Evolutionary conservation across 73 alveolate genomes (phyloP), one percentile per base, ranked within the genome.

Genomic region (Uronychia setigera): DNA sequence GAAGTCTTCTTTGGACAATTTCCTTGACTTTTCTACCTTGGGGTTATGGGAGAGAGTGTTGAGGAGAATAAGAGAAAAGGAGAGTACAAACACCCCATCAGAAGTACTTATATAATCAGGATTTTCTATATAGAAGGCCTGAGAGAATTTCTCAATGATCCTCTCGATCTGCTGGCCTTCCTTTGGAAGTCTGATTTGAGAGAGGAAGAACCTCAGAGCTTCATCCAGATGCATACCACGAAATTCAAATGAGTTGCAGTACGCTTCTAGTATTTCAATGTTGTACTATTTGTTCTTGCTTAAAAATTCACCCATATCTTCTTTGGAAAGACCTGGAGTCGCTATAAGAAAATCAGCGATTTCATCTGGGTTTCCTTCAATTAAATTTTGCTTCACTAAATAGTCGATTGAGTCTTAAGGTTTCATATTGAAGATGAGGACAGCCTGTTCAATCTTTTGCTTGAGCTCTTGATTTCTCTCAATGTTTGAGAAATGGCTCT

Each of bases 131-230:
- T 58, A 80, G 83, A 85, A 92, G 1, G 87, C 91, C 32, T 80
- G 84, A 28, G 95, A 80, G 80, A 92, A 92, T 30, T 59, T 34
- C 78, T 89, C 89, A 11, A 92, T 85, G 1, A 92, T 91, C 74
- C 97, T 92, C 60, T 92, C 97, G 0, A 92, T 91, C 82, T 89
- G 77, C 67, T 92, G 33, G 5, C 92, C 86, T 58, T 92, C 97
- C 29, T 95, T 95, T 14, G 97, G 93, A 28, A 89, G 85, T 77
- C 97, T 85, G 80, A 92, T 89, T 58, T 84, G 74, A 31, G 88
- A 82, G 33, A 92, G 78, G 77, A 89, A 89, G 26, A 89, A 78
- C 85, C 97, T 89, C 81, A 92, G 35, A 14, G 97, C 97, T 80
- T 92, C 93, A 33, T 88, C 92, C 32, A 80, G 81, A 19, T 83